phyloP scores from a whole-genome alignment of 192 early-diverging fungal species.

The Coemansia sp. region DNA sequence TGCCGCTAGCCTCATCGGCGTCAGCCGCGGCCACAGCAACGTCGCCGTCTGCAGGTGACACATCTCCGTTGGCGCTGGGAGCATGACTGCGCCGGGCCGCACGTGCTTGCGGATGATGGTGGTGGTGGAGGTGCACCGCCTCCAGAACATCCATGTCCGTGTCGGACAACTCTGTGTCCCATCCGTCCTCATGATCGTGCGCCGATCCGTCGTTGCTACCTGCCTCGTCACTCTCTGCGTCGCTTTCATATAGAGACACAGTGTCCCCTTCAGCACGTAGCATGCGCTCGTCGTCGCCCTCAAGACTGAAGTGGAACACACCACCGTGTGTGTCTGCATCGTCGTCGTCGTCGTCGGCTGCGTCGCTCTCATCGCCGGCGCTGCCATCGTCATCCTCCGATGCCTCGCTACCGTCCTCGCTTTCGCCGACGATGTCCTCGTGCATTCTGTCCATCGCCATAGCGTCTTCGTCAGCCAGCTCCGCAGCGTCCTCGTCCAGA shows the following conservation, averaged over 20 bases:
- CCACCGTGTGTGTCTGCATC: background rate
- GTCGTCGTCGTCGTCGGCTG: background rate
- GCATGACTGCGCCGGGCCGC: conserved; percentile 16
- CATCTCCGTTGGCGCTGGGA: conserved; percentile 4
- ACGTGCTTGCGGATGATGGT: conserved; percentile 1
- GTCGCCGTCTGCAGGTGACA: background rate
- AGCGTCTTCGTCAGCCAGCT: conserved; percentile 69
- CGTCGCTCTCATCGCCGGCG: conserved; percentile 34
- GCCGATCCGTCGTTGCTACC: conserved; percentile 48
- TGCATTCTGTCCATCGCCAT: conserved; percentile 48
- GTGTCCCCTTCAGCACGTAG: conserved; percentile 59
- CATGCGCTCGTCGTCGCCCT: conserved; percentile 56
- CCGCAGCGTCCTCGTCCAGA: conserved; percentile 58
- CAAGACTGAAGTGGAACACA: conserved; percentile 4
- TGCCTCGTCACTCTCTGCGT: conserved; percentile 55
- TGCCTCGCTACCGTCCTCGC: conserved; percentile 53
- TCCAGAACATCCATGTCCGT: conserved; percentile 15
- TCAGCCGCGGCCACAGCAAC: conserved; percentile 10
- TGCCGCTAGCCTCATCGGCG: conserved; percentile 10
- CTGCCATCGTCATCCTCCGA: conserved; percentile 20
- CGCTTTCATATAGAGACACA: conserved; percentile 59
- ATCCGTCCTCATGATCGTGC: conserved; percentile 28
- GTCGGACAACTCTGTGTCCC: conserved; percentile 38
- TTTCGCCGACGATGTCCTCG: conserved; percentile 39
- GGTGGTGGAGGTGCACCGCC: conserved; percentile 16